Conservation (phyloP, 768 basidiomycete species). For the Trichaptum fuscoviolaceum region DNA sequence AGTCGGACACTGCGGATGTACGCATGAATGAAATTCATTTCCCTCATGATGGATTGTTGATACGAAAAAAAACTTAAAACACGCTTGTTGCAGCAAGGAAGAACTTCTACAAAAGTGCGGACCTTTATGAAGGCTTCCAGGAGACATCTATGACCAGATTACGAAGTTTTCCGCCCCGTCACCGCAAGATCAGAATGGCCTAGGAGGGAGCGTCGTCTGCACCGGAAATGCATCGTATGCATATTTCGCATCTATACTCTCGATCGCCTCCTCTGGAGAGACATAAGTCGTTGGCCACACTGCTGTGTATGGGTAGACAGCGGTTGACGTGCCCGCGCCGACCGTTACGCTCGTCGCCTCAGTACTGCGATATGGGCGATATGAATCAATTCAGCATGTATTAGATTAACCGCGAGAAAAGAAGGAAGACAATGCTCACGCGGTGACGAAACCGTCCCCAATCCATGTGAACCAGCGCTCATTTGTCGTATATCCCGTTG, state of each 20-base stretch:
- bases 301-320: constrained; percentile 2
- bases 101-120: too few relatives aligned
- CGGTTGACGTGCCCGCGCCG: not conserved
- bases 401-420: not conserved
- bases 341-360: constrained; percentile 1
- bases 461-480: constrained; percentile 5
- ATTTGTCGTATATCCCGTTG: not conserved
- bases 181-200: not conserved
- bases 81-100: too few relatives aligned
- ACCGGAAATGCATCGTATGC: not conserved
- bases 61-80: too few relatives aligned
- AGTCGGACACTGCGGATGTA: too few relatives aligned
- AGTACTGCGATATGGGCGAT: not conserved
- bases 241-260: not conserved
- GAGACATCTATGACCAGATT: not conserved
- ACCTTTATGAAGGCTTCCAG: not conserved
- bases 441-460: constrained; percentile 7
- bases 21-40: too few relatives aligned
- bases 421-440: not conserved
- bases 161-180: not conserved
- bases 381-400: not conserved
- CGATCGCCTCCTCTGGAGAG: not conserved
- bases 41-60: too few relatives aligned
- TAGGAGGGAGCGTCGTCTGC: not conserved
- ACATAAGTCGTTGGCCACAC: constrained; percentile 5